Percentiles rank a stretch among this genome's conserved stretches.
Evolutionary conservation across 805 yeast genomes (phyloP).

Genomic region (Schizosaccharomyces octosporus): DNA sequence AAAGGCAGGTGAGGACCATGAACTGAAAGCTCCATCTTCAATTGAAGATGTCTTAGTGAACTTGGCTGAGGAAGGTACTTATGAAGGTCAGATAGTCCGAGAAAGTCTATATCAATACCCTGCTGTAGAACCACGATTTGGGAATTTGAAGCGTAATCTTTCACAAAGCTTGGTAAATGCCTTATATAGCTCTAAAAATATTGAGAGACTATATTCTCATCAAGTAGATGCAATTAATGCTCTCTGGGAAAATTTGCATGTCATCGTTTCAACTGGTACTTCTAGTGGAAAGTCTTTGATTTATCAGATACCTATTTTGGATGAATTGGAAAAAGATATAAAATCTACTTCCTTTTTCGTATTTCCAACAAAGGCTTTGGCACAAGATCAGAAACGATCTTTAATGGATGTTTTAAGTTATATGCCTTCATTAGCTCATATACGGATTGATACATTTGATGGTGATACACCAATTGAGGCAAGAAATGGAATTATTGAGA

Average conservation of each 20-base stretch:
- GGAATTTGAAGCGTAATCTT: not conserved
- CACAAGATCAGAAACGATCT: conserved; percentile 87
- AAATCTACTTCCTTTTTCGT: conserved; percentile 53
- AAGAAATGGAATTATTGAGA: conserved; percentile 29
- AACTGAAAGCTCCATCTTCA: not conserved
- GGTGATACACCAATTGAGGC: conserved; percentile 60
- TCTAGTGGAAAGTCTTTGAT: conserved; percentile 89
- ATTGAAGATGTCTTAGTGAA: conserved; percentile 23
- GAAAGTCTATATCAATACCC: not conserved
- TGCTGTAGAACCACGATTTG: not conserved
- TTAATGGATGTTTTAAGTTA: conserved; percentile 29
- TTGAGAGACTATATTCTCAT: conserved; percentile 33
- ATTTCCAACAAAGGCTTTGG: conserved; percentile 91
- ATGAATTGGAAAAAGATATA: conserved; percentile 19
- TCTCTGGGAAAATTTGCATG: conserved; percentile 28
- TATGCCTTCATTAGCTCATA: conserved; percentile 20
- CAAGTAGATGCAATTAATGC: conserved; percentile 57
- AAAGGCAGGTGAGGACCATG: too few relatives aligned
- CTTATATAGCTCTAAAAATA: not conserved
- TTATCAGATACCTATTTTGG: conserved; percentile 65
- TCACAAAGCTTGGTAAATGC: not conserved
- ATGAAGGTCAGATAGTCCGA: conserved; percentile 10
- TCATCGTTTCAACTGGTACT: conserved; percentile 80
- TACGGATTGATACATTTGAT: conserved; percentile 47
- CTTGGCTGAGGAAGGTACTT: conserved; percentile 24